Evolutionary conservation across 345 rosid species (phyloP).

Genomic region (Boechera divaricarpa): DNA sequence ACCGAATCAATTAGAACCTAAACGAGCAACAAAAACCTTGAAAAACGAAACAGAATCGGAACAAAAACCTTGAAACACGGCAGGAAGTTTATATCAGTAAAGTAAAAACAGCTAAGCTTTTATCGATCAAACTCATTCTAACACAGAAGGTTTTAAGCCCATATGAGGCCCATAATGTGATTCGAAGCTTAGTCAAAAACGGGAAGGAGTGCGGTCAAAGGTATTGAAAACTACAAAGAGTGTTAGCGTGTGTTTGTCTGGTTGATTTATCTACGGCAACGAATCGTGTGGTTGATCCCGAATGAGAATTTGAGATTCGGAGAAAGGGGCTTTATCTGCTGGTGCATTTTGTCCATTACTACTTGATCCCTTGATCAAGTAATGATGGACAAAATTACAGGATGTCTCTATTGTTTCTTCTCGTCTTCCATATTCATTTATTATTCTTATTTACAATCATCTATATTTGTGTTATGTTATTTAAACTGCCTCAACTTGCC

Average conservation of each 20-base stretch:
- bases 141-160: background rate
- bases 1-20: no score
- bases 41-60: no score
- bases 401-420: background rate
- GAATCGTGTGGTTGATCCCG: conserved; percentile 38
- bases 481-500: conserved; percentile 64
- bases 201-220: conserved; percentile 34
- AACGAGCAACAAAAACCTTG: no score
- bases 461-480: no score
- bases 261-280: conserved; percentile 59
- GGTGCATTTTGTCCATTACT: conserved; percentile 41
- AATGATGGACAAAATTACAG: conserved; percentile 59
- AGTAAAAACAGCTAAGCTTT: conserved; percentile 19
- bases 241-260: conserved; percentile 27
- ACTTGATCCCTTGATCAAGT: conserved; percentile 42
- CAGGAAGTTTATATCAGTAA: background rate
- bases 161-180: conserved; percentile 3
- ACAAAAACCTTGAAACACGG: background rate
- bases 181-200: conserved; percentile 3
- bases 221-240: conserved; percentile 26
- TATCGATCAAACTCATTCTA: background rate
- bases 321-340: conserved; percentile 72
- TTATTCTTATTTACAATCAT: no score
- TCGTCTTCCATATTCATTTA: no score
- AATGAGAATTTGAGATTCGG: conserved; percentile 58